phyloP scores from a whole-genome alignment of 78 protist species.

The Ministeria vibrans region DNA sequence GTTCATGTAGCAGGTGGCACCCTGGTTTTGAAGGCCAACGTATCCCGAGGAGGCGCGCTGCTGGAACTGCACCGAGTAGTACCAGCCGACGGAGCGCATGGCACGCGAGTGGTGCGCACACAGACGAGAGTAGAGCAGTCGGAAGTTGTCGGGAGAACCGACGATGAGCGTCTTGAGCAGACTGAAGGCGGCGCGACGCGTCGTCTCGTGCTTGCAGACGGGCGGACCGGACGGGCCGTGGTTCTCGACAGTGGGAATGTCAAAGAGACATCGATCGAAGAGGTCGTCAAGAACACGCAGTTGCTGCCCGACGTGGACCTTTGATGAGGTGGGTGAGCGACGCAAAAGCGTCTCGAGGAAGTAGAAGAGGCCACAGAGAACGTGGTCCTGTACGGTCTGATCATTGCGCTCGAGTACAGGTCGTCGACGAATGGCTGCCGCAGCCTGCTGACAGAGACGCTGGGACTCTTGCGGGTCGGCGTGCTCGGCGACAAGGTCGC shows the following conservation, averaged over 20 bases:
- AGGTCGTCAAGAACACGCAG: not conserved
- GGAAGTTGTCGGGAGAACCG: not conserved
- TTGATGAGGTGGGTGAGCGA: not conserved
- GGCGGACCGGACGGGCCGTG: conserved; percentile 25
- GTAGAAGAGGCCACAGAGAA: not conserved
- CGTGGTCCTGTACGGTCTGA: not conserved
- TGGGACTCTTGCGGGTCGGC: not conserved
- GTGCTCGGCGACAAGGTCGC: not conserved
- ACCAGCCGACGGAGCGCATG: not conserved
- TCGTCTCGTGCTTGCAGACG: conserved; percentile 10
- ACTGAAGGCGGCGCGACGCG: conserved; percentile 3
- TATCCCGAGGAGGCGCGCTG: not conserved
- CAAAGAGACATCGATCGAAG: not conserved
- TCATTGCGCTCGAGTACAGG: not conserved
- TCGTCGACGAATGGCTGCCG: not conserved
- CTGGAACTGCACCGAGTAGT: not conserved
- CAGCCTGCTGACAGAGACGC: not conserved
- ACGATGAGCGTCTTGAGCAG: conserved; percentile 2
- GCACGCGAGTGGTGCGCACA: not conserved
- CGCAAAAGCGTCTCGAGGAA: not conserved
- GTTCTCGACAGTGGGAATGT: not conserved
- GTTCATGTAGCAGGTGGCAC: conserved; percentile 77
- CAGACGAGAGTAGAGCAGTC: not conserved
- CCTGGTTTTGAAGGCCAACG: not conserved
- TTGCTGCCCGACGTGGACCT: too few species aligned